phyloP scores from a whole-genome alignment of 2,329 filamentous ascomycete genomes.

The Ciborinia camelliae region DNA sequence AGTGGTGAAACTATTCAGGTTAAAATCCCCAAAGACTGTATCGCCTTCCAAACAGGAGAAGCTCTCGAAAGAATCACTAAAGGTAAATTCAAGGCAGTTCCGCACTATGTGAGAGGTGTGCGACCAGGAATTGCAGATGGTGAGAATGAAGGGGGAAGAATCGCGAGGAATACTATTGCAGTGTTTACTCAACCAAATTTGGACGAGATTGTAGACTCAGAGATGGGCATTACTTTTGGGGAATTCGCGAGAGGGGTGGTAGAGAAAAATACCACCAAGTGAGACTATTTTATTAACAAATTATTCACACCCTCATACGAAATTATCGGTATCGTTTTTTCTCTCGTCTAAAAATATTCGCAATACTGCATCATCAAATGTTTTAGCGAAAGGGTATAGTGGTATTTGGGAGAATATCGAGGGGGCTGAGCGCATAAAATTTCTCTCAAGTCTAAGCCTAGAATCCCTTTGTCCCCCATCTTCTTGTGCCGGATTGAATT shows the following conservation, averaged over 20 bases:
- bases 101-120: constrained; percentile 87
- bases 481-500: background rate
- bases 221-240: constrained; percentile 67
- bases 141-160: constrained; percentile 45
- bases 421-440: background rate
- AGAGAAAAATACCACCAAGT: constrained; percentile 38
- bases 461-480: background rate
- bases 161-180: constrained; percentile 84
- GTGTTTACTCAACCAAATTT: constrained; percentile 97
- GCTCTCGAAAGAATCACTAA: constrained; percentile 84
- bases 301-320: background rate
- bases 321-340: background rate
- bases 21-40: constrained; percentile 82
- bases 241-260: constrained; percentile 58
- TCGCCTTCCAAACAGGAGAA: constrained; percentile 95
- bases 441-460: background rate
- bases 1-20: constrained; percentile 83
- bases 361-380: background rate
- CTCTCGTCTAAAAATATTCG: background rate
- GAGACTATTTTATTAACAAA: constrained; percentile 10
- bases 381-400: constrained; percentile 6
- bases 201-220: constrained; percentile 70
- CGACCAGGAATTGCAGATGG: constrained; percentile 46
- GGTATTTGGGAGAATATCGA: background rate
- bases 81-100: constrained; percentile 90